Percentiles rank a stretch among this genome's conserved stretches.
Evolutionary conservation across 2,329 filamentous ascomycete species (phyloP).

Genomic region (Phialemonium atrogriseum): DNA sequence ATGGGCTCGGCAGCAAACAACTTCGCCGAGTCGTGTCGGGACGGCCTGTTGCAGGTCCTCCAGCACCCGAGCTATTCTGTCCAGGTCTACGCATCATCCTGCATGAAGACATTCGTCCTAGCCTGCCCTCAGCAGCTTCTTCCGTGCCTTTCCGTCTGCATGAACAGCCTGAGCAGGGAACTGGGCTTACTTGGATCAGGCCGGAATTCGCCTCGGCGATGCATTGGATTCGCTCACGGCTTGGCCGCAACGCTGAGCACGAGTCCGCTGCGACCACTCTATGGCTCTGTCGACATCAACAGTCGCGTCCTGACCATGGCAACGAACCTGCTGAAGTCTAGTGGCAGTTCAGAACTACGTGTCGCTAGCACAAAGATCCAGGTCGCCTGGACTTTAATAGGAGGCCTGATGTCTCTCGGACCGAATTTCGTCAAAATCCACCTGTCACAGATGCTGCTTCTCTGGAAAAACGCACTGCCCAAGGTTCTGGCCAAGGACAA

Average conservation of each 20-base stretch:
- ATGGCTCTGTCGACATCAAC: constrained; percentile 93
- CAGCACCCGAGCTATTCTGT: constrained; percentile 96
- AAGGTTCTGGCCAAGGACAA: constrained; percentile 93
- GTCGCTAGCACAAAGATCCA: constrained; percentile 93
- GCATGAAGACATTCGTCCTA: constrained; percentile 77
- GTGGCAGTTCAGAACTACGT: constrained; percentile 80
- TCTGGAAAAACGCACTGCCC: constrained; percentile 96
- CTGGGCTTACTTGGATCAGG: constrained; percentile 67
- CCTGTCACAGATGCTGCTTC: constrained; percentile 79
- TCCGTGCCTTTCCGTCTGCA: constrained; percentile 85
- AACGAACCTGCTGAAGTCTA: constrained; percentile 85
- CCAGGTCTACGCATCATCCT: constrained; percentile 81
- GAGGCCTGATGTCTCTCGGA: constrained; percentile 90
- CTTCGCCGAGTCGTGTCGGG: constrained; percentile 76
- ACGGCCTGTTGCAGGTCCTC: constrained; percentile 80
- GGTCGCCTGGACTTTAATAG: constrained; percentile 95
- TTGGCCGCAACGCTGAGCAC: constrained; percentile 86
- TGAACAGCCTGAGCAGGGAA: constrained; percentile 89
- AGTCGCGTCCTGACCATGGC: constrained; percentile 86
- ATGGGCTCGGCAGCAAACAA: constrained; percentile 74
- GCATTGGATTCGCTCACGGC: constrained; percentile 85
- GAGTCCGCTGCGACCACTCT: constrained; percentile 77
- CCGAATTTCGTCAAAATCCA: constrained; percentile 99
- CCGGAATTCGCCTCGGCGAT: constrained; percentile 72
- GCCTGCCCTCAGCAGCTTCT: constrained; percentile 89